Percentiles rank a stretch among this genome's conserved stretches.
Evolutionary conservation across 306 rosid genomes (phyloP).

Genomic region (Prosopis cineraria): DNA sequence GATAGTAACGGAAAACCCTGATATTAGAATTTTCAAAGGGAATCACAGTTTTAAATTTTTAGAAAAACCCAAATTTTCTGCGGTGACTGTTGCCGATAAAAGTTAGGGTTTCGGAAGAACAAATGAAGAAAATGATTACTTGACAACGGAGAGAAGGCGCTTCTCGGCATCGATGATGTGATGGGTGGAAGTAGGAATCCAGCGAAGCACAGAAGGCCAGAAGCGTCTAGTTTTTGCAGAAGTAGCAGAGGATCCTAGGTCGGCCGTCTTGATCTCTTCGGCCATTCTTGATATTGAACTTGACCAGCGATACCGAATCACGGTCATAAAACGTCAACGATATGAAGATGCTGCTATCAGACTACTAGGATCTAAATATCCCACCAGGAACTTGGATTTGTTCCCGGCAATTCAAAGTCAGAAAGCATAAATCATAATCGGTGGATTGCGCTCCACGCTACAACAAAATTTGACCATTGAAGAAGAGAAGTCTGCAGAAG

Average conservation of each 20-base stretch:
- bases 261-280: slow-evolving; percentile 53
- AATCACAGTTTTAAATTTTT: neutral
- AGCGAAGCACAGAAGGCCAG: slow-evolving; percentile 87
- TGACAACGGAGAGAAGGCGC: slow-evolving; percentile 88
- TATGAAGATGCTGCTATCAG: neutral
- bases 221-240: slow-evolving; percentile 42
- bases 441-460: slow-evolving; percentile 10
- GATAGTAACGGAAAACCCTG: neutral
- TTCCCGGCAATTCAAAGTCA: neutral
- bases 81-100: neutral
- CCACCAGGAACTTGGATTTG: neutral
- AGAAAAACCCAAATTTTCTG: neutral
- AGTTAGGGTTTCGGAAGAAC: slow-evolving; percentile 30
- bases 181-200: slow-evolving; percentile 89
- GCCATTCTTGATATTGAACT: slow-evolving; percentile 55
- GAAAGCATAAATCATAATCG: neutral
- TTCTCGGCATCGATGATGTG: slow-evolving; percentile 86
- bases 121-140: slow-evolving; percentile 51
- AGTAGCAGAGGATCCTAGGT: slow-evolving; percentile 38
- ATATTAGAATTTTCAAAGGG: neutral
- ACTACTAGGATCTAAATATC: neutral
- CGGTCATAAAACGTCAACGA: slow-evolving; percentile 44
- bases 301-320: slow-evolving; percentile 49
- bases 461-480: neutral
- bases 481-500: neutral